Percentiles rank a stretch among this genome's conserved stretches.
Evolutionary conservation across 1,284 basidiomycete genomes (phyloP).

Genomic region (Puccinia coronata): DNA sequence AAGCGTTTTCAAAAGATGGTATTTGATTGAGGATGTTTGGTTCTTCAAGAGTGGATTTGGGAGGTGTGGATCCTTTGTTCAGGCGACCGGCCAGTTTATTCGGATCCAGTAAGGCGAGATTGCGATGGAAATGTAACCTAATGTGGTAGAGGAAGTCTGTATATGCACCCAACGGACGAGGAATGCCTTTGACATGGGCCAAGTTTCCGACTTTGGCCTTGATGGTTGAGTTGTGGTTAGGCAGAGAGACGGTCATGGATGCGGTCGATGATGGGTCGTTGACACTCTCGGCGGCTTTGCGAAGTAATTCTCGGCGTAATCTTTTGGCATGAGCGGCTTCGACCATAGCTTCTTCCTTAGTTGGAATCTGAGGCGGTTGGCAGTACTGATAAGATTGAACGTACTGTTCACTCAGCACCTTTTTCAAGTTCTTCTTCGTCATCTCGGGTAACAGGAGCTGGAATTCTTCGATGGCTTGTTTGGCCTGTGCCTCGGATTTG

Average conservation of each 20-base stretch:
- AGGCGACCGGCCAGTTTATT: constrained; percentile 32
- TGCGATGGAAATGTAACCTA: constrained; percentile 48
- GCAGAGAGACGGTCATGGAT: constrained; percentile 25
- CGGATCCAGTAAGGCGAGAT: constrained; percentile 39
- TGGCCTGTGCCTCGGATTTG: constrained; percentile 27
- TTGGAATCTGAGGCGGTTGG: constrained; percentile 45
- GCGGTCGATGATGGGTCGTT: constrained; percentile 9
- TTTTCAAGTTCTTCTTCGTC: constrained; percentile 45
- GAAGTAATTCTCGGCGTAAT: constrained; percentile 32
- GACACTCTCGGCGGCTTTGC: constrained; percentile 8
- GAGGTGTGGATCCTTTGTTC: background rate
- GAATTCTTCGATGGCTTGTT: constrained; percentile 38
- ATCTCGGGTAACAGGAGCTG: constrained; percentile 23
- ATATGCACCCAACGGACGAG: constrained; percentile 41
- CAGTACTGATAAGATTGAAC: constrained; percentile 44
- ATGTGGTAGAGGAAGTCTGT: constrained; percentile 46
- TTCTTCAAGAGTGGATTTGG: constrained; percentile 7
- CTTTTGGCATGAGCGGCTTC: constrained; percentile 21
- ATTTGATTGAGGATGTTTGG: constrained; percentile 14
- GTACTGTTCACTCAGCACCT: constrained; percentile 43
- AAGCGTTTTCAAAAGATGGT: constrained; percentile 17
- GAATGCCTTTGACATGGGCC: constrained; percentile 32
- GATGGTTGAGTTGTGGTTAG: background rate
- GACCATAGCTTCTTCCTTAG: constrained; percentile 41
- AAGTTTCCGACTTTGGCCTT: constrained; percentile 41